Conservation (phyloP, 75 land plant genomes). For the Cupressus sempervirens region DNA sequence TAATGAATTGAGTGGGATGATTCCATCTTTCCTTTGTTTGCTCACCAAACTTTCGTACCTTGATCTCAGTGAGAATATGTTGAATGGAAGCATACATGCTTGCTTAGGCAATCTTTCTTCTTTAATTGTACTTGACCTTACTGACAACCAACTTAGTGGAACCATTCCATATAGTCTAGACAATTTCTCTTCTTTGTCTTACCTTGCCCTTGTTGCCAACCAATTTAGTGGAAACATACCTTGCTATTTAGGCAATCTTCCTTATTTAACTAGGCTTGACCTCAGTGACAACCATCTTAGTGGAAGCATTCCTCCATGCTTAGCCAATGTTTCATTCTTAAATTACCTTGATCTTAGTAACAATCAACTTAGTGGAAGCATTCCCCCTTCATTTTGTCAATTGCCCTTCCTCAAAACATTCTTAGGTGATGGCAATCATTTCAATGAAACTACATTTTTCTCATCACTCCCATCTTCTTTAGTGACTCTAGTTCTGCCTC, state of each 20-base stretch:
- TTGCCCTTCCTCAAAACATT: too few species aligned
- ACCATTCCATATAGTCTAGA: conserved; percentile 7
- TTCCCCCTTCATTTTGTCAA: neutral
- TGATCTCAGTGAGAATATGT: neutral
- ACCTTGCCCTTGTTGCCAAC: neutral
- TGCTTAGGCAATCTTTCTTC: conserved; percentile 3
- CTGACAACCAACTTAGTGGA: conserved; percentile 6
- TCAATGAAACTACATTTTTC: too few species aligned
- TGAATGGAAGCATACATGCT: neutral
- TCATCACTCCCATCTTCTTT: too few species aligned
- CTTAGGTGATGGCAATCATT: too few species aligned
- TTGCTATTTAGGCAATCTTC: conserved; percentile 3
- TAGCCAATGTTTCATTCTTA: neutral
- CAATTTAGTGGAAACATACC: conserved; percentile 17
- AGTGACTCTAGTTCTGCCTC: too few species aligned
- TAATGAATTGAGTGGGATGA: neutral
- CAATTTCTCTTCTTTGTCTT: neutral
- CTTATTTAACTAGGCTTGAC: neutral
- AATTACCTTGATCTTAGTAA: neutral
- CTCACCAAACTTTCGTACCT: neutral
- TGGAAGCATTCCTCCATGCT: neutral
- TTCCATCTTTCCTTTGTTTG: neutral
- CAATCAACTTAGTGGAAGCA: neutral
- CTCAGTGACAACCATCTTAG: neutral
- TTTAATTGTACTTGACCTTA: neutral